These are phyloP conservation scores for Schoenoplectus triqueter DNA, from an alignment of 202 grass and related monocot species.

Conservation along the genomic window DNA sequence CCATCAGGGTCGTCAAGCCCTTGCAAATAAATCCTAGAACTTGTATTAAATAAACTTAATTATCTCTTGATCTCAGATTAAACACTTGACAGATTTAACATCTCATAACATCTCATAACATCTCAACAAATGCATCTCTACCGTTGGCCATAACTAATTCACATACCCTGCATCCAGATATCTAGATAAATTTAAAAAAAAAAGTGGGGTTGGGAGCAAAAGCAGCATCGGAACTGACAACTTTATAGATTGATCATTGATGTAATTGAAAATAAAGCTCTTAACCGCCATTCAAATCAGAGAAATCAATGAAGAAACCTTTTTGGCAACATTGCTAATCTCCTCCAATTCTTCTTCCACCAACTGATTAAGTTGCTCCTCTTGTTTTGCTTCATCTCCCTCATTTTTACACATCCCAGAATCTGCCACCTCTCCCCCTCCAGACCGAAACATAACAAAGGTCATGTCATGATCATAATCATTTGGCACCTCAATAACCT, in stretches of 20 bases:
- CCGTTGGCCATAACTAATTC: background rate
- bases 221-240: background rate
- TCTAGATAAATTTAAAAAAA: slow-evolving; percentile 5
- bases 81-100: background rate
- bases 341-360: slow-evolving; percentile 71
- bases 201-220: background rate
- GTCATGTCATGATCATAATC: slow-evolving; percentile 55
- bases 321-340: slow-evolving; percentile 59
- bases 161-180: background rate
- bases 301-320: slow-evolving; percentile 47
- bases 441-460: slow-evolving; percentile 75
- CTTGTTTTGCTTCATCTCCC: slow-evolving; percentile 61
- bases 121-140: slow-evolving; percentile 1
- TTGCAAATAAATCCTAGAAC: background rate
- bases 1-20: background rate
- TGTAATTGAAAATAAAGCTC: background rate
- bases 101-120: background rate
- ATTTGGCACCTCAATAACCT: slow-evolving; percentile 57
- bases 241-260: background rate
- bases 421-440: slow-evolving; percentile 43
- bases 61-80: background rate
- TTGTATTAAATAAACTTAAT: slow-evolving; percentile 3
- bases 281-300: slow-evolving; percentile 10
- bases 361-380: slow-evolving; percentile 74
- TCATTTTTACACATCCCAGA: slow-evolving; percentile 44